Percentiles rank a stretch among this genome's conserved stretches.
Conservation (phyloP, 495 filamentous ascomycete genomes). For the Penicillium taxi region DNA sequence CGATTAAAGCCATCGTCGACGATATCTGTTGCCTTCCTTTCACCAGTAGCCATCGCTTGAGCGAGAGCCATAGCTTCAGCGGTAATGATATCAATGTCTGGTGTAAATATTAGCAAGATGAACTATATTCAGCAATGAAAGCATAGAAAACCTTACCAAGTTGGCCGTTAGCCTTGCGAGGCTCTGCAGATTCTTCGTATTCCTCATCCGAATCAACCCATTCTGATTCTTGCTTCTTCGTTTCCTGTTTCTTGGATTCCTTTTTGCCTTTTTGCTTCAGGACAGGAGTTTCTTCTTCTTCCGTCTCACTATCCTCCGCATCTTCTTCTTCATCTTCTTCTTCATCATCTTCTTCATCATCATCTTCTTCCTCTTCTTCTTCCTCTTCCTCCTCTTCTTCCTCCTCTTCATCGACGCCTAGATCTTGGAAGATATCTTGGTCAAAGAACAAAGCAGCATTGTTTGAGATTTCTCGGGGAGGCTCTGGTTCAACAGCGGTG, state of each 20-base stretch:
- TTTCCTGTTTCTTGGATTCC: conserved; percentile 14
- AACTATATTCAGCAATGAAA: background rate
- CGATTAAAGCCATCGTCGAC: conserved; percentile 92
- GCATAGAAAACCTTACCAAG: conserved; percentile 46
- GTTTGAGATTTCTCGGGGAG: conserved; percentile 58
- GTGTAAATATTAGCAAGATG: conserved; percentile 23
- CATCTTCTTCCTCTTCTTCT: conserved; percentile 23
- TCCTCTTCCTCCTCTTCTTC: conserved; percentile 31
- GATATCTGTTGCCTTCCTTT: conserved; percentile 67
- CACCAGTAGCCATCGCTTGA: conserved; percentile 78
- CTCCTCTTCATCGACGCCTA: conserved; percentile 47
- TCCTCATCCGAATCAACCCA: conserved; percentile 49
- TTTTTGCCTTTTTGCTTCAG: conserved; percentile 17
- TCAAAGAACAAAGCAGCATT: conserved; percentile 84
- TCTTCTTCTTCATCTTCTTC: conserved; percentile 9
- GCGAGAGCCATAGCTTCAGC: conserved; percentile 99
- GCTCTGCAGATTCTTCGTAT: conserved; percentile 61
- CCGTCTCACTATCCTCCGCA: conserved; percentile 12
- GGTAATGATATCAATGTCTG: conserved; percentile 95
- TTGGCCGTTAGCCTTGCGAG: conserved; percentile 58
- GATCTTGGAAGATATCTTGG: conserved; percentile 86
- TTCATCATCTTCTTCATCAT: conserved; percentile 13
- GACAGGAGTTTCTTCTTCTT: conserved; percentile 12
- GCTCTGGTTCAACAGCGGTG: conserved; percentile 32
- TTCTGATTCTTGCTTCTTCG: conserved; percentile 49